Percentiles rank a stretch among this genome's conserved stretches.
Conservation (phyloP, 2,329 filamentous ascomycete species). For the Talaromyces marneffei region DNA sequence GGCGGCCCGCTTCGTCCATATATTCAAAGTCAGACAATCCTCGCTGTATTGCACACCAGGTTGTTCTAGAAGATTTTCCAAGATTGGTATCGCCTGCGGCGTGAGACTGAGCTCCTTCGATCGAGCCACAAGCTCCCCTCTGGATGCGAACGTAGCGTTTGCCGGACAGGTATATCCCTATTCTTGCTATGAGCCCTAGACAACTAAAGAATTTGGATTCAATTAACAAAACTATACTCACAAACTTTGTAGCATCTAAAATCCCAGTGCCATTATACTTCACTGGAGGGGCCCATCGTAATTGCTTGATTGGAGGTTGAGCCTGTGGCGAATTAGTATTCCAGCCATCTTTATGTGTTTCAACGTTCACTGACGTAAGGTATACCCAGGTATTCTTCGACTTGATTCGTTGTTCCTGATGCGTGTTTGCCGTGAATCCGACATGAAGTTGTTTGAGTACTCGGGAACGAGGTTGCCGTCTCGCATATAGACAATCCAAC, state of each 20-base stretch:
- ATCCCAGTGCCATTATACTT: background rate
- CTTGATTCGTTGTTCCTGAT: background rate
- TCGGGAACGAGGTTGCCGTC: background rate
- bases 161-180: constrained; percentile 9
- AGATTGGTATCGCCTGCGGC: background rate
- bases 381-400: constrained; percentile 6
- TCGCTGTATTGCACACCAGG: constrained; percentile 6
- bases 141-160: background rate
- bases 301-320: constrained; percentile 1
- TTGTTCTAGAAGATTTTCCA: background rate
- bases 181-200: background rate
- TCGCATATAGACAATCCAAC: background rate
- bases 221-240: background rate
- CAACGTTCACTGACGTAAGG: constrained; percentile 4
- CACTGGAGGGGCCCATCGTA: constrained; percentile 8
- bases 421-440: background rate
- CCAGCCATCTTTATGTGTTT: background rate
- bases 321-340: background rate
- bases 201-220: background rate
- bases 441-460: background rate
- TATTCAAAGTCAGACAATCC: constrained; percentile 8
- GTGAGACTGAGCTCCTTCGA: constrained; percentile 2
- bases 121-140: background rate
- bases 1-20: background rate
- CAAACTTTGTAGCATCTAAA: constrained; percentile 4